These are phyloP conservation scores for Plasmodium reichenowi DNA, from an alignment of 169 alveolate species.

Conservation along the genomic window DNA sequence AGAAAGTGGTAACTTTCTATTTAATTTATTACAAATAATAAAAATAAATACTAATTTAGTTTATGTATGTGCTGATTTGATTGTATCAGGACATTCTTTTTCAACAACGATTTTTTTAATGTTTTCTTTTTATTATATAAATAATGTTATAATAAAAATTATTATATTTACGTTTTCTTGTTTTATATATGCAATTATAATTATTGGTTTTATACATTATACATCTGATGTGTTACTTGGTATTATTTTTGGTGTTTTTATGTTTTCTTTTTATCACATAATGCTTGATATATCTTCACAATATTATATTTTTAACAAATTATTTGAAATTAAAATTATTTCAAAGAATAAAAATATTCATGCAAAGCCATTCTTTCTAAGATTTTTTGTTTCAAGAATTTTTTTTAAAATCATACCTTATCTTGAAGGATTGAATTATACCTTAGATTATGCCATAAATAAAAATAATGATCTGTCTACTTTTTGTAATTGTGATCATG, in stretches of 20 bases:
- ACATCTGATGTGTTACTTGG: slow-evolving; percentile 68
- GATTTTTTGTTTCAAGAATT: slow-evolving; percentile 29
- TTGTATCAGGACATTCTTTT: slow-evolving; percentile 70
- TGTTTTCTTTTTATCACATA: slow-evolving; percentile 54
- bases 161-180: slow-evolving; percentile 26
- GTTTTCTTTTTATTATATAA: slow-evolving; percentile 50
- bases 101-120: slow-evolving; percentile 48
- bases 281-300: slow-evolving; percentile 52
- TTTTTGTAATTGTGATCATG: slow-evolving; percentile 45
- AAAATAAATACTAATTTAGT: slow-evolving; percentile 53
- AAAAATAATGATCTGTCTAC: slow-evolving; percentile 24
- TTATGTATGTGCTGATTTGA: slow-evolving; percentile 65
- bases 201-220: slow-evolving; percentile 67
- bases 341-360: slow-evolving; percentile 64
- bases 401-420: slow-evolving; percentile 52
- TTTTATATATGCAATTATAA: slow-evolving; percentile 38
- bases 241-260: slow-evolving; percentile 36
- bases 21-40: slow-evolving; percentile 40
- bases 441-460: slow-evolving; percentile 67
- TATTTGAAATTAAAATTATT: slow-evolving; percentile 62
- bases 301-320: slow-evolving; percentile 27
- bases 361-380: slow-evolving; percentile 70
- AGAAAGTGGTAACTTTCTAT: slow-evolving; percentile 39
- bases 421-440: slow-evolving; percentile 55
- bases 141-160: slow-evolving; percentile 25